These are phyloP conservation scores for Colletotrichum lupini DNA, from an alignment of 2,329 filamentous ascomycete species.

Conservation along the genomic window DNA sequence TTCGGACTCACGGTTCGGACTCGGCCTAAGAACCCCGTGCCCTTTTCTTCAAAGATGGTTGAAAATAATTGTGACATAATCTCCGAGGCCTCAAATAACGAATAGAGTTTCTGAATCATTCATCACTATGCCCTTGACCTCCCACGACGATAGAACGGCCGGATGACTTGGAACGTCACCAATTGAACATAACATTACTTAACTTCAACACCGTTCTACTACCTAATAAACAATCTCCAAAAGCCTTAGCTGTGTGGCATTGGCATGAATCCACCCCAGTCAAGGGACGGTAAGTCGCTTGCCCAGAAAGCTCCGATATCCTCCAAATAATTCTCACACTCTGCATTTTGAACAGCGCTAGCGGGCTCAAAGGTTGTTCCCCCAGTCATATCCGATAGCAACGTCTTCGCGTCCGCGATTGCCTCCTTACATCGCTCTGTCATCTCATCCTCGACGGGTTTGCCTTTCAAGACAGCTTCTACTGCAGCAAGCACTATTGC, in stretches of 20 bases:
- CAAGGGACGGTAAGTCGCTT: neutral
- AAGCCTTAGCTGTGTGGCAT: neutral
- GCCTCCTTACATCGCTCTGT: neutral
- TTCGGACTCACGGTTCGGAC: too few relatives aligned
- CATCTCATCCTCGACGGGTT: neutral
- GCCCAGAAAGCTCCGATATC: neutral
- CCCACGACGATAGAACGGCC: too few relatives aligned
- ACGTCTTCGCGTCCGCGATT: neutral
- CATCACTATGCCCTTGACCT: too few relatives aligned
- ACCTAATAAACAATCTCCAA: neutral
- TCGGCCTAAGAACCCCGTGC: too few relatives aligned
- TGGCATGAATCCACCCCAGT: neutral
- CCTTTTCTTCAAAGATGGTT: too few relatives aligned
- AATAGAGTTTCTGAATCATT: too few relatives aligned
- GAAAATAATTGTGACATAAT: too few relatives aligned
- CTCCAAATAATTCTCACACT: neutral
- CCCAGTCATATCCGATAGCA: neutral
- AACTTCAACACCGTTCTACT: neutral
- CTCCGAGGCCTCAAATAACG: too few relatives aligned
- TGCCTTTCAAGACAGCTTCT: neutral
- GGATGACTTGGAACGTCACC: too few relatives aligned
- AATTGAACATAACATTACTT: too few relatives aligned
- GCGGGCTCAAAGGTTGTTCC: neutral
- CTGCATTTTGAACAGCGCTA: neutral
- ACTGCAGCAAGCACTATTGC: neutral